Conservation (phyloP, 192 early-diverging fungal genomes). For the Coemansia sp. region DNA sequence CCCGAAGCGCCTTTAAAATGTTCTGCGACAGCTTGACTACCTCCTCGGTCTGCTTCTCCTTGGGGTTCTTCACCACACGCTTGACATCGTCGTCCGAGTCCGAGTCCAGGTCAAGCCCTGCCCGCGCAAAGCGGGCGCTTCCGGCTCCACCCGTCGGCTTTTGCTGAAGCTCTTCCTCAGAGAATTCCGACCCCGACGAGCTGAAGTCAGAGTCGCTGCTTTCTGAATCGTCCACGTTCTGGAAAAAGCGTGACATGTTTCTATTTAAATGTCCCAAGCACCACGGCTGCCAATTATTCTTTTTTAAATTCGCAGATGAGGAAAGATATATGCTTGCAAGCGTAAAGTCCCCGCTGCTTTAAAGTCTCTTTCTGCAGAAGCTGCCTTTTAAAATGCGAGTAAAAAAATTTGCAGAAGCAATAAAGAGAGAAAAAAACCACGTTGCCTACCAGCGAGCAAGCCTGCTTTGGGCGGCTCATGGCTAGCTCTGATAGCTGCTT, state of each 20-base stretch:
- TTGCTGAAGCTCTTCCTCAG: slow-evolving; percentile 52
- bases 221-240: slow-evolving; percentile 57
- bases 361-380: slow-evolving; percentile 5
- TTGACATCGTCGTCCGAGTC: slow-evolving; percentile 69
- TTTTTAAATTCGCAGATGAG: too few species aligned
- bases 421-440: not conserved
- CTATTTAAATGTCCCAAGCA: not conserved
- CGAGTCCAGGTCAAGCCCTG: slow-evolving; percentile 55
- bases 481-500: too few species aligned
- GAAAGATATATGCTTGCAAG: too few species aligned
- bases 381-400: not conserved
- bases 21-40: slow-evolving; percentile 63
- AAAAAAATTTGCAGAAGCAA: not conserved
- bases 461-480: too few species aligned
- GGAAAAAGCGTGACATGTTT: slow-evolving; percentile 87
- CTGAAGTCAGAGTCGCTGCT: slow-evolving; percentile 69
- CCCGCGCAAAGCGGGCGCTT: slow-evolving; percentile 31
- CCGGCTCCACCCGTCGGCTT: slow-evolving; percentile 19
- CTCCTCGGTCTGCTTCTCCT: slow-evolving; percentile 82
- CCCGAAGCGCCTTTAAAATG: slow-evolving; percentile 75
- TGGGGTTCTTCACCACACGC: slow-evolving; percentile 74
- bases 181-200: slow-evolving; percentile 59
- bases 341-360: not conserved
- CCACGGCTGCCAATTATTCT: slow-evolving; percentile 12
- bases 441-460: too few species aligned